Evolutionary conservation across 306 rosid species (phyloP), one percentile per base, ranked within the genome.

Genomic region (Argentina anserina): DNA sequence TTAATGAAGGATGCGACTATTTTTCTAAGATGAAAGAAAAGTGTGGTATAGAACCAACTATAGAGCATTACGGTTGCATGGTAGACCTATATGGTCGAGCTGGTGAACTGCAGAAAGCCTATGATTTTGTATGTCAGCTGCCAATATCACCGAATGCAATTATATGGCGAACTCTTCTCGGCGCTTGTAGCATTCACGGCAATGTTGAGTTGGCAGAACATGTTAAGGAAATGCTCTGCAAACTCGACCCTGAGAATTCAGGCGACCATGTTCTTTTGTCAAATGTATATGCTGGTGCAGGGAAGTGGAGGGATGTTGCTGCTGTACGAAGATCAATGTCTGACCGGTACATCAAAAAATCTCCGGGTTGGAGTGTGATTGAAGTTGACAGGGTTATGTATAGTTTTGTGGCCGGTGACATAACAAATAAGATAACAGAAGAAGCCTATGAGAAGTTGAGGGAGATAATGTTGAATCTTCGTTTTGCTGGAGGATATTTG

Each of bases 161-260:
- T 68, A 86, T 90, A 75, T 93, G 98, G 97, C 73, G 97, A 81
- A 88, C 93, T 62, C 96, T 93, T 74, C 90, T 90, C 12, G 98
- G 98, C 69, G 97, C 98, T 79, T 93, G 97, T 76, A 87, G 97
- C 80, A 75, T 93, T 84, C 93, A 93, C 78, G 96, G 93, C 45
- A 70, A 93, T 45, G 81, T 90, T 10, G 82, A 87, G 55, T 66
- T 93, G 85, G 98, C 87, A 3, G 87, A 86, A 76, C 74, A 80
- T 61, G 96, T 93, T 76, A 93, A 88, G 78, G 82, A 85, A 63
- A 82, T 79, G 79, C 91, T 93, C 72, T 77, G 81, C 65, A 82
- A 82, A 80, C 82, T 87, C 77, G 98, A 93, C 76, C 98, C 97
- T 1, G 70, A 82, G 56, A 78, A 90, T 76, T 87, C 96, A 9